Evolutionary conservation across 139 green algal species (phyloP).

Genomic region (Picochlorum sp.): DNA sequence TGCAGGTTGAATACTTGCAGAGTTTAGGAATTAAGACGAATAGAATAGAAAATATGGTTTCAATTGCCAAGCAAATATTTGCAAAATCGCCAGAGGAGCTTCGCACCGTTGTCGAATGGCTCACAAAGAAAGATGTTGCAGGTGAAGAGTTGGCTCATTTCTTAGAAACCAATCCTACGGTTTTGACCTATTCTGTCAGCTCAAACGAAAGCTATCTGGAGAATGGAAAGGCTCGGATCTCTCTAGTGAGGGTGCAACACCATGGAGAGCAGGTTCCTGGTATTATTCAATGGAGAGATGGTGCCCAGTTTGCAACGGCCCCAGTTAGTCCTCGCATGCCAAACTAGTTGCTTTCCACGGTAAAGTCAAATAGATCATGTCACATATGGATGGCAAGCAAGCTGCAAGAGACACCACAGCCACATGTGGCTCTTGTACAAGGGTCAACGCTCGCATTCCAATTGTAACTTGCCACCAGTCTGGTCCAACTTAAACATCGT

Average conservation of each 20-base stretch:
- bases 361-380: neutral
- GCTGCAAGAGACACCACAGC: too few relatives aligned
- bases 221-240: conserved; percentile 11
- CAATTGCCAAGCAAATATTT: conserved; percentile 19
- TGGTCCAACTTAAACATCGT: too few relatives aligned
- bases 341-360: neutral
- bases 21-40: too few relatives aligned
- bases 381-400: too few relatives aligned
- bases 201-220: conserved; percentile 9
- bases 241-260: neutral
- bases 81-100: neutral
- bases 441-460: too few relatives aligned
- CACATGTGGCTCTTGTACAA: too few relatives aligned
- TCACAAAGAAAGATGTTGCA: conserved; percentile 5
- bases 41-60: conserved; percentile 27
- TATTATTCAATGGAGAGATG: conserved; percentile 18
- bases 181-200: conserved; percentile 15
- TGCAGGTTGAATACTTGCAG: too few relatives aligned
- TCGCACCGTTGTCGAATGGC: conserved; percentile 9
- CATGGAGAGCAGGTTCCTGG: conserved; percentile 1
- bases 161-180: conserved; percentile 10
- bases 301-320: conserved; percentile 6
- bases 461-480: too few relatives aligned
- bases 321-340: conserved; percentile 10
- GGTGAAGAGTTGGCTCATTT: neutral